phyloP scores from a whole-genome alignment of 192 early-diverging fungal genomes.

The Coemansia interrupta region DNA sequence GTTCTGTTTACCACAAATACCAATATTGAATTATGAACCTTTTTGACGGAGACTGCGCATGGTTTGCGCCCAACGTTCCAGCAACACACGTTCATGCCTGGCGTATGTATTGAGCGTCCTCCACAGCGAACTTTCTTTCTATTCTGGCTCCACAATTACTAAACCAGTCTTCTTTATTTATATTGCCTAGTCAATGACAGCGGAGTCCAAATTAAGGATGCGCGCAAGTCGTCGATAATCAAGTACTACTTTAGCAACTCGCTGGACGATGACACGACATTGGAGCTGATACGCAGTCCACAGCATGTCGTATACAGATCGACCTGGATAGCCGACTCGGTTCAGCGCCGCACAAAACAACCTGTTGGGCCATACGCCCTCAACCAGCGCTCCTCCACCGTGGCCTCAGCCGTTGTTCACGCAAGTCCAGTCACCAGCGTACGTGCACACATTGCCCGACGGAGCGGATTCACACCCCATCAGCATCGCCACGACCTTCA shows the following conservation, averaged over 20 bases:
- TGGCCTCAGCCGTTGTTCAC: not conserved
- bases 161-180: not conserved
- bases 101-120: constrained; percentile 13
- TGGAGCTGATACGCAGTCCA: constrained; percentile 19
- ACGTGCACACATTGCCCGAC: constrained; percentile 4
- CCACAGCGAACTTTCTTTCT: not conserved
- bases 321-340: constrained; percentile 43
- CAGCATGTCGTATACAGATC: constrained; percentile 46
- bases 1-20: not conserved
- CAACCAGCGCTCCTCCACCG: not conserved
- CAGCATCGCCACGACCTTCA: not conserved
- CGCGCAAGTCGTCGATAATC: constrained; percentile 9
- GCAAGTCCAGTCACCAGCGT: constrained; percentile 6
- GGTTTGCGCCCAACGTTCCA: constrained; percentile 49
- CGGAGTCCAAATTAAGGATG: constrained; percentile 41
- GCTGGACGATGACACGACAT: constrained; percentile 20
- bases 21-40: constrained; percentile 34
- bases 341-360: constrained; percentile 29
- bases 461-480: not conserved
- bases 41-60: constrained; percentile 42
- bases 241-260: constrained; percentile 49
- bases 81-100: constrained; percentile 34
- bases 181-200: constrained; percentile 23
- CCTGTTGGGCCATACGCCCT: constrained; percentile 41
- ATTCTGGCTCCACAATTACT: not conserved